These are phyloP conservation scores for Pleurozium schreberi DNA, from an alignment of 225 moss, liverwort and hornwort genomes.

Conservation along the genomic window DNA sequence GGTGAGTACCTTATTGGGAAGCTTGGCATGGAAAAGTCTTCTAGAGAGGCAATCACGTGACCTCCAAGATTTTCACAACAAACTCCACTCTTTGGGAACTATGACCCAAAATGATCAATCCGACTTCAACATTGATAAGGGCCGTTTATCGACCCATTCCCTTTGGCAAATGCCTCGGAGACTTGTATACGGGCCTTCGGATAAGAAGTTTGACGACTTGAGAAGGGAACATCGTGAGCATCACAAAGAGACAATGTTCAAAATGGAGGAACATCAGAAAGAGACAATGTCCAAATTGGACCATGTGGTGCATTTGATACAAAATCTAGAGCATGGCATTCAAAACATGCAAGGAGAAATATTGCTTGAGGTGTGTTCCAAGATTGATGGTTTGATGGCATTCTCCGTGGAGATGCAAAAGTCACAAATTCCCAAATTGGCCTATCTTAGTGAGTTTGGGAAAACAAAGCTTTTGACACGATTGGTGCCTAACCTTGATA, in stretches of 20 bases:
- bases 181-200: neutral
- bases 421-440: neutral
- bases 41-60: neutral
- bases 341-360: neutral
- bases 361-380: neutral
- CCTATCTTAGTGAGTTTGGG: neutral
- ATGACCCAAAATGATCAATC: neutral
- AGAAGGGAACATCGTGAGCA: neutral
- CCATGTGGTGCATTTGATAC: neutral
- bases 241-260: neutral
- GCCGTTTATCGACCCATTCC: rapidly evolving
- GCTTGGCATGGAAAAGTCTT: neutral
- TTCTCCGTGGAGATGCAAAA: neutral
- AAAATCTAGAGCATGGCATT: neutral
- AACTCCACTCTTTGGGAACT: neutral
- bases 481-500: neutral
- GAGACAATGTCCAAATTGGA: neutral
- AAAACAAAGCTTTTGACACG: neutral
- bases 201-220: neutral
- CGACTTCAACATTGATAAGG: neutral
- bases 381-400: neutral
- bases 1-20: neutral
- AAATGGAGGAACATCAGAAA: neutral
- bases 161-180: neutral
- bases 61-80: neutral